Percentiles rank a stretch among this genome's conserved stretches.
phyloP scores from a whole-genome alignment of 768 basidiomycete genomes.

The Tubosaeta brunneosetosa region DNA sequence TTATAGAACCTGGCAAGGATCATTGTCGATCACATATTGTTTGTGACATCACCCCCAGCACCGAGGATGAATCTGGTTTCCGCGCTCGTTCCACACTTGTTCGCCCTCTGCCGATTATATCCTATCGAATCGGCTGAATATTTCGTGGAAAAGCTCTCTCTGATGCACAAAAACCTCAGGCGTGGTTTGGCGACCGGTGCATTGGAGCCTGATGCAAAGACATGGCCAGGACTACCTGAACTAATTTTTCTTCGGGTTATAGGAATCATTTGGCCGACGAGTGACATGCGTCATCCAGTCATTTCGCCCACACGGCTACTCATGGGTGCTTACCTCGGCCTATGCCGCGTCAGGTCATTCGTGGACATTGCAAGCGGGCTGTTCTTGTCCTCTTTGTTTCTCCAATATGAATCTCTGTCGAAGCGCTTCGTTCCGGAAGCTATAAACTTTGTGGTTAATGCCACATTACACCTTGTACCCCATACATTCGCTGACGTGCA shows the following conservation, averaged over 20 bases:
- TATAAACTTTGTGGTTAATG: slow-evolving; percentile 72
- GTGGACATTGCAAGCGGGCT: slow-evolving; percentile 79
- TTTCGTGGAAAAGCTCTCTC: slow-evolving; percentile 73
- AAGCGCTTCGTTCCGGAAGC: slow-evolving; percentile 89
- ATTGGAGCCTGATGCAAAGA: slow-evolving; percentile 57
- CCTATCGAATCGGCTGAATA: slow-evolving; percentile 74
- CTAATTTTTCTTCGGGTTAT: slow-evolving; percentile 75
- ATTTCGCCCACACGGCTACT: slow-evolving; percentile 81
- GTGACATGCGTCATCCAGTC: slow-evolving; percentile 89
- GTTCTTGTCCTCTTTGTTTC: slow-evolving; percentile 80
- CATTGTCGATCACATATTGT: slow-evolving; percentile 84
- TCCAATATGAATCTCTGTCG: slow-evolving; percentile 80
- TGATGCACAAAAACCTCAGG: slow-evolving; percentile 94
- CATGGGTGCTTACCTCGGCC: slow-evolving; percentile 86
- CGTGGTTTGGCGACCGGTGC: slow-evolving; percentile 74
- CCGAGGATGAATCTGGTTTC: slow-evolving; percentile 60
- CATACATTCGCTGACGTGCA: slow-evolving; percentile 42
- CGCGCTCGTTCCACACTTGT: slow-evolving; percentile 71
- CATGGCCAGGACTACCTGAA: slow-evolving; percentile 86
- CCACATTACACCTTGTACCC: slow-evolving; percentile 71
- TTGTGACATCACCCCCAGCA: slow-evolving; percentile 59
- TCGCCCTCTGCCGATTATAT: slow-evolving; percentile 72
- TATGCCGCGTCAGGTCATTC: slow-evolving; percentile 73
- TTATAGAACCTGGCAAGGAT: slow-evolving; percentile 65
- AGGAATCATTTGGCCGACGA: slow-evolving; percentile 86